Evolutionary conservation across 2,329 filamentous ascomycete genomes (phyloP), one percentile per base, ranked within the genome.

Genomic region (Knufia petricola): DNA sequence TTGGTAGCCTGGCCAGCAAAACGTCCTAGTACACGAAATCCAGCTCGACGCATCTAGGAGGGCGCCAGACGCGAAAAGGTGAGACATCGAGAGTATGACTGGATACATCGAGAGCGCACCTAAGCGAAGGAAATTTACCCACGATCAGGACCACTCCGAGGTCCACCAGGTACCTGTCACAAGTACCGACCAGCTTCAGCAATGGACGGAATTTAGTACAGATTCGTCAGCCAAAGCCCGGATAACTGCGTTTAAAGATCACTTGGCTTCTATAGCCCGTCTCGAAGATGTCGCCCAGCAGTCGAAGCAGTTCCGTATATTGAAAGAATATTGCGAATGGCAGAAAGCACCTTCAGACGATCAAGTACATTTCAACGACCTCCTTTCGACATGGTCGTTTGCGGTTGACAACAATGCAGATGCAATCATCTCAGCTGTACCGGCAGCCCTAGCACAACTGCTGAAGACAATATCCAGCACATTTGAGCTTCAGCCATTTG

Each of bases 331-430:
- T 55, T 69, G 70, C 52, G 75, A 80, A 38, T 69, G 72, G 38
- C 76, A 81, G 60, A 74, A 71, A 51, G 69, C 71, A 15, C 65
- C 65, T 52, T 69, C 70, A 26, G 78, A 80, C 31, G 75, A 78
- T 46, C 73, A 78, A 46, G 71, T 77, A 4, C 71, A 82, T 20
- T 76, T 96, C 24, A 69, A 76, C 1, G 87, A 95, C 59, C 69
- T 96, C 32, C 85, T 94, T 67, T 85, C 94, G 59, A 87, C 82
- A 51, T 96, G 90, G 90, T 81, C 80, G 41, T 88, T 85, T 68
- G 88, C 85, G 3, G 80, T 81, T 24, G 82, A 86, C 63, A 79
- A 80, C 55, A 87, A 86, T 61, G 32, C 44, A 39, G 88, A 95
- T 50, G 78, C 81, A 48, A 71, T 95, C 51, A 76, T 92, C 62